phyloP scores from a whole-genome alignment of 305 asterid genomes.

The Fraxinus baroniana region DNA sequence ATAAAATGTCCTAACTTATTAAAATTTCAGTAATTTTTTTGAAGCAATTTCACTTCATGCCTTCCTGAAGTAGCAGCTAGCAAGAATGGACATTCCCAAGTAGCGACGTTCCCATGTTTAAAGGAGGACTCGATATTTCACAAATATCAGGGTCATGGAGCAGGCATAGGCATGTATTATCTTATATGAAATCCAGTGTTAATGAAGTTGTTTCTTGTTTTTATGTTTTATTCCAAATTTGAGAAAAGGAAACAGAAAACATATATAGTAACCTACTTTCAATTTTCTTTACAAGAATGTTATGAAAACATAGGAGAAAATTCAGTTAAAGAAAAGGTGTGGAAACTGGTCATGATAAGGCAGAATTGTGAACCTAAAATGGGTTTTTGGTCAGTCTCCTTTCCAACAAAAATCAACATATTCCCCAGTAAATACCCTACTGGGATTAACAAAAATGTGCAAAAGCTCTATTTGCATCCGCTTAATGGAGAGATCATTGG shows the following conservation, averaged over 20 bases:
- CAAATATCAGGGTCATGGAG: neutral
- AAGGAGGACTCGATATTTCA: neutral
- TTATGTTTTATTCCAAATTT: no score
- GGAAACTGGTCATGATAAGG: neutral
- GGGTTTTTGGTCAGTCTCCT: neutral
- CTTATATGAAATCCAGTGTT: neutral
- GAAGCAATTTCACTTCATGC: neutral
- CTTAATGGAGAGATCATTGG: no score
- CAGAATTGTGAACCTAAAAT: neutral
- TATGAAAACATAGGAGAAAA: neutral
- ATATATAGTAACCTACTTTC: neutral
- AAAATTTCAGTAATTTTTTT: neutral
- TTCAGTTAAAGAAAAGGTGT: neutral
- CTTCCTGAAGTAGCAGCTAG: neutral
- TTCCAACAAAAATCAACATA: neutral
- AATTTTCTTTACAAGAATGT: no score
- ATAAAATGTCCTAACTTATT: neutral
- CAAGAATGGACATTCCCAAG: neutral
- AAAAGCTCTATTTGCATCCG: no score
- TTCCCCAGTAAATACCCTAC: neutral
- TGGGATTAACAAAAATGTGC: no score
- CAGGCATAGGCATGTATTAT: neutral
- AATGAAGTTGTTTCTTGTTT: neutral
- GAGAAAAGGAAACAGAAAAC: neutral
- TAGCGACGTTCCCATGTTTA: neutral